These are phyloP conservation scores for Colletotrichum cereale DNA, from an alignment of 2,329 filamentous ascomycete species.

Conservation along the genomic window DNA sequence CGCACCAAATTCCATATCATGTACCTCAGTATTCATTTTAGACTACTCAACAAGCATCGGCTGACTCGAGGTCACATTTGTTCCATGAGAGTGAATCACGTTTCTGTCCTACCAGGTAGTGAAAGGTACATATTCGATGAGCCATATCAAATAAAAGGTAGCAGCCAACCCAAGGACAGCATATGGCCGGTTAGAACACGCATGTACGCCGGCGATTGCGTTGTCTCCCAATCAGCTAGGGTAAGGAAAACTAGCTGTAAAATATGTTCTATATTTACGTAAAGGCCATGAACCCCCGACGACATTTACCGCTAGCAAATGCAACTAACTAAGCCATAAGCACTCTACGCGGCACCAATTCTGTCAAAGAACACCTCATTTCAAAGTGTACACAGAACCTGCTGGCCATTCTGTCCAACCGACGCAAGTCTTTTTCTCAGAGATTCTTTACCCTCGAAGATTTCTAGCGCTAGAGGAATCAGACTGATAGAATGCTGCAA, in stretches of 20 bases:
- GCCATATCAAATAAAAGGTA: too few relatives aligned
- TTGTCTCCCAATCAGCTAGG: too few relatives aligned
- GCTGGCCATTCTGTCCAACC: slow-evolving; percentile 44
- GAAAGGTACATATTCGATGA: too few relatives aligned
- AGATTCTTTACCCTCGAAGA: neutral
- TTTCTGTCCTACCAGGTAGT: too few relatives aligned
- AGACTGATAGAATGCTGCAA: neutral
- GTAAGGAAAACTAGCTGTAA: too few relatives aligned
- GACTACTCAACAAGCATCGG: neutral
- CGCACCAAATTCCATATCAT: too few relatives aligned
- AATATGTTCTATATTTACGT: neutral
- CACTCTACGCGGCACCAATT: slow-evolving; percentile 39
- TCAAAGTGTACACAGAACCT: slow-evolving; percentile 48
- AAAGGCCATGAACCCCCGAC: neutral
- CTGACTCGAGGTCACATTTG: neutral
- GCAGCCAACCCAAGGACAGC: too few relatives aligned
- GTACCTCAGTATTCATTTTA: neutral
- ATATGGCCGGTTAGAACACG: too few relatives aligned
- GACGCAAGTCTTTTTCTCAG: too few relatives aligned
- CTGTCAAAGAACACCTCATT: slow-evolving; percentile 54
- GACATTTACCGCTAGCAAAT: neutral
- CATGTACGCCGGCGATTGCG: too few relatives aligned
- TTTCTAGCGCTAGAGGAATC: neutral
- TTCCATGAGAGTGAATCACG: too few relatives aligned
- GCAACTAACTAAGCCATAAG: neutral